Base-by-base conservation (phyloP, 1,284 basidiomycete species). In the Tremellales sp. region DNA sequence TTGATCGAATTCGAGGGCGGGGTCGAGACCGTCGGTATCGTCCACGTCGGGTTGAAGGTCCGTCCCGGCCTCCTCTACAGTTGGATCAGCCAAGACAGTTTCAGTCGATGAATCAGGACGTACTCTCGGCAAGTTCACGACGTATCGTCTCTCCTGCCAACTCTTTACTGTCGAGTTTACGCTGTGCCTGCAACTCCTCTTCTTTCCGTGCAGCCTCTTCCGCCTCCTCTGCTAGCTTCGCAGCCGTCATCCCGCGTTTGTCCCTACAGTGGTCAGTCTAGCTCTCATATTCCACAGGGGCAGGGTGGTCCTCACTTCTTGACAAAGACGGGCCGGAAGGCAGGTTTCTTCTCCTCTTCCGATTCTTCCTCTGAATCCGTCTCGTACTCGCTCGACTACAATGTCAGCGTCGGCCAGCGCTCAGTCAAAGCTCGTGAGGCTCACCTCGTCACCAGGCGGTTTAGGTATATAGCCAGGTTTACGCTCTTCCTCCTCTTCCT, bases 11-110 rank as follows among this genome's bases (percentile, higher is more conserved):
- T 99, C 96, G 43, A 75, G 85, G 22, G 82, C 81, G 1, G 92
- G 89, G 65, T 98, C 93, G 3, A 93, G 68, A 1, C 88, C 93
- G 66, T 99, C 96, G 1, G 89, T 88, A 71, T 98, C 96, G 75
- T 97, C 93, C 0, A 98, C 81, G 53, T 97, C 92, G 1, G 87
- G 86, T 25, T 86, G 77, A 13, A 85, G 71, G 15, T 86, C 86
- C 49, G 87, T 84, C 15, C 39, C 39, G 57, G 88, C 86, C 73
- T 93, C 87, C 80, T 89, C 50, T 47, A n/a, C n/a, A n/a, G n/a
- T n/a, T n/a, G 45, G 25, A 21, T 31, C 24, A 26, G 31, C 42
- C 36, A 24, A 23, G 5, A 41, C 15, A 24, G 48, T 43, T 15
- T 4, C n/a, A n/a, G n/a, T n/a, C n/a, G n/a, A n/a, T n/a, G 35